Conservation (phyloP, 495 filamentous ascomycete species). For the Clohesyomyces aquaticus region DNA sequence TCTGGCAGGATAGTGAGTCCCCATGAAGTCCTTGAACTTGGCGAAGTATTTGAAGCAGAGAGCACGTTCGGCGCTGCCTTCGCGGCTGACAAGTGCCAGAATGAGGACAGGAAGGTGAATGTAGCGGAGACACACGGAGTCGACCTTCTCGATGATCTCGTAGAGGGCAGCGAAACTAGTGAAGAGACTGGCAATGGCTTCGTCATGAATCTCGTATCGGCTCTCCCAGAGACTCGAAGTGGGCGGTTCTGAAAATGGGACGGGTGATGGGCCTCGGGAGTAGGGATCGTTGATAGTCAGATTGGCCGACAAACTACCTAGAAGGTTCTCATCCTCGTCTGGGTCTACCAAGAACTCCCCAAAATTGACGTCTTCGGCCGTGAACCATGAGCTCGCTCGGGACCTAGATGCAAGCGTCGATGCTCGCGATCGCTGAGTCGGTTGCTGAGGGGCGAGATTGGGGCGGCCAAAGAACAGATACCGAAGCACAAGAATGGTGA, state of each 20-base stretch:
- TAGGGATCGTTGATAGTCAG: neutral
- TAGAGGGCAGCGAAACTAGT: slow-evolving; percentile 3
- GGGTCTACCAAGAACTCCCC: slow-evolving; percentile 1
- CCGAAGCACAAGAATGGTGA: slow-evolving; percentile 26
- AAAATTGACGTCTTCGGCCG: neutral
- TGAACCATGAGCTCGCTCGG: neutral
- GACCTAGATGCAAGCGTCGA: neutral
- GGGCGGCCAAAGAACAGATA: slow-evolving; percentile 27
- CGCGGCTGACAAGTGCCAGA: slow-evolving; percentile 20
- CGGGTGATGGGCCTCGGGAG: slow-evolving; percentile 2
- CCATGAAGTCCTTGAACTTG: slow-evolving; percentile 22
- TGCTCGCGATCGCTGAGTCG: slow-evolving; percentile 5
- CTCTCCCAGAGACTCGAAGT: slow-evolving; percentile 16
- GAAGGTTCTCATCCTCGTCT: neutral
- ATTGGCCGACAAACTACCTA: neutral
- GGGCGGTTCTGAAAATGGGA: slow-evolving; percentile 2
- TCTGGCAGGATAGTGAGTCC: slow-evolving; percentile 8
- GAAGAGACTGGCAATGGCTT: slow-evolving; percentile 18
- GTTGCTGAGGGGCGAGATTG: slow-evolving; percentile 14
- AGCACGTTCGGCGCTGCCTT: slow-evolving; percentile 12
- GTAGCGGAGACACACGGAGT: slow-evolving; percentile 10
- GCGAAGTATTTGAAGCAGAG: slow-evolving; percentile 19
- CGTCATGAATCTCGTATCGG: slow-evolving; percentile 30
- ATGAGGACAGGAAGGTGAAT: slow-evolving; percentile 21
- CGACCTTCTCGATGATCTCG: slow-evolving; percentile 1